Base-by-base conservation (phyloP, 75 land plant genomes). In the Cryptomeria japonica region DNA sequence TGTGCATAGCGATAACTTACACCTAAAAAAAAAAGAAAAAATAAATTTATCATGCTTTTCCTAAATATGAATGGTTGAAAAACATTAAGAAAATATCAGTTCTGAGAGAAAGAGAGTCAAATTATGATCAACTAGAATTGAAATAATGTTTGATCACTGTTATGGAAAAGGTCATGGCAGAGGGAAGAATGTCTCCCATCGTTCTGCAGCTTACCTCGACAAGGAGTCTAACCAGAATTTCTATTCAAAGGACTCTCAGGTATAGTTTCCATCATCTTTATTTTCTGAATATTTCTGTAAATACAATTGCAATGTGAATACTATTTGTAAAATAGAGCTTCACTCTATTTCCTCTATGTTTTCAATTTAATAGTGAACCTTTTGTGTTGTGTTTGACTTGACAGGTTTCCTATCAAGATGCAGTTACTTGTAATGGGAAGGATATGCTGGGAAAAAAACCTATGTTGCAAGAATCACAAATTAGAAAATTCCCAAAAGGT, bases 401-500 rank as follows among this genome's bases (percentile, higher is more conserved):
- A 82, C 84, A 82, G 84, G 47, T 46, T 82, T 82, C 53, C 47
- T 44, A n/a, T 46, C 32, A 82, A 82, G 84, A 46, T 46, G 84
- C 46, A n/a, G 46, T 4, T 82, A 82, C 84, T 44, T 82, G 32
- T 44, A 82, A 82, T 44, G 84, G n/a, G 39, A 90, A 88, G 68
- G 89, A 88, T 80, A 72, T 85, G 31, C 83, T 86, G 32, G 89
- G 87, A 86, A 90, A 95, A 79, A 87, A 89, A 34, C 80, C 89
- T 77, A 88, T 89, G 37, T 84, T 89, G 0, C 90, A 91, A n/a
- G 79, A 68, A 2, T 84, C 84, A 34, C 49, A 78, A 11, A 85
- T 61, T 72, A 84, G 78, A 82, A 93, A 90, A 85, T 72, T 70
- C 78, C 86, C 92, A 10, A 91, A 88, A 73, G 92, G 92, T 38